Evolutionary conservation across 1,139 yeast species (phyloP), one percentile per base, ranked within the genome.

Genomic region (Taiozyma sp.): DNA sequence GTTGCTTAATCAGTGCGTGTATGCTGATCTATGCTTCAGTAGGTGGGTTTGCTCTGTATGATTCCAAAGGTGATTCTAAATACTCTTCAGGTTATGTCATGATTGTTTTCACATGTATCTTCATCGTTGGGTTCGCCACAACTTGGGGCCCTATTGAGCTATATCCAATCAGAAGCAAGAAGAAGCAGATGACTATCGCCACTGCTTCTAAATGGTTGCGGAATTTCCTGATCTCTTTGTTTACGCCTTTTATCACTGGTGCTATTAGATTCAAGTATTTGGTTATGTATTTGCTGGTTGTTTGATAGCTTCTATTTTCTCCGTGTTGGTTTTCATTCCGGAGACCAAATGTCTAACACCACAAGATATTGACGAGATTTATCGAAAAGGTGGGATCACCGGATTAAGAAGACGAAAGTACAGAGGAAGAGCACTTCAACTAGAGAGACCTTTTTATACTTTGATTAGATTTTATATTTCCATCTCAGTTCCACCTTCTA

Each of bases 141-240:
- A 83, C 96, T 10, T 85, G 95, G 89, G 96, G 93, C 45, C 95
- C 96, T 45, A 80, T 92, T 42, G 96, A 88, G 71, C 72, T 86
- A 51, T 88, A 81, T 71, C 93, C 96, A 56, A 77, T 84, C 57
- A 80, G 87, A 68, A 81, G 86, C 57, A 82, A 87, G 70, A 78
- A 89, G 29, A 82, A 83, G 67, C 88, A 89, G 46, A 85, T 87
- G 83, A 82, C 90, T 46, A 72, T 87, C 58, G 87, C 93, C 47
- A 77, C 84, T 30, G 84, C 85, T 45, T 77, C 84, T 50, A 87
- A 86, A 70, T 88, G 95, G 95, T 53, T 83, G 50, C 79, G 82
- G 75, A 88, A 88, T 63, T 87, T 87, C 74, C 72, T 84, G 61
- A 83, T 87, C 63, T 80, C 90, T 3, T 78, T 86, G 69, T 79